Evolutionary conservation across 1,284 basidiomycete genomes (phyloP).

Genomic region (Leccinum griseonigrum): DNA sequence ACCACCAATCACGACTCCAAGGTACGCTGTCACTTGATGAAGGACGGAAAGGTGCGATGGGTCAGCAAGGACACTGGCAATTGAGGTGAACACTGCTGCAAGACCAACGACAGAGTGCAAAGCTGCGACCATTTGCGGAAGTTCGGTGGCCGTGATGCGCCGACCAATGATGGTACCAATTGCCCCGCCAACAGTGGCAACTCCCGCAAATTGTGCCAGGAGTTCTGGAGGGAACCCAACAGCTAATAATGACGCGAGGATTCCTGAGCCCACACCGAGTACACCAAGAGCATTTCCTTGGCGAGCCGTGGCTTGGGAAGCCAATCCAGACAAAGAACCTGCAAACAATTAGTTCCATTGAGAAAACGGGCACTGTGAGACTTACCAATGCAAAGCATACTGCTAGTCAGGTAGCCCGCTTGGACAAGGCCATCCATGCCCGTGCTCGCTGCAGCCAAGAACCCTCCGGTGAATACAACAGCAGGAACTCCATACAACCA

Average conservation of each 20-base stretch:
- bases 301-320: constrained; percentile 75
- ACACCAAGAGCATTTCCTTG: constrained; percentile 83
- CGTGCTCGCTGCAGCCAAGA: constrained; percentile 74
- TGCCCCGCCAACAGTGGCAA: constrained; percentile 67
- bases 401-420: constrained; percentile 80
- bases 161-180: constrained; percentile 72
- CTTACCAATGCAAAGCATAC: constrained; percentile 77
- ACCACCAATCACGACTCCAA: constrained; percentile 80
- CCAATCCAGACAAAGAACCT: constrained; percentile 74
- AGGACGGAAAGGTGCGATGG: constrained; percentile 62
- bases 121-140: constrained; percentile 77
- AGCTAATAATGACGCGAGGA: constrained; percentile 74
- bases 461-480: constrained; percentile 76
- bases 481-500: constrained; percentile 80
- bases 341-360: constrained; percentile 5
- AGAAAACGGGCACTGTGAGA: neutral
- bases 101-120: constrained; percentile 82
- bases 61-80: constrained; percentile 73
- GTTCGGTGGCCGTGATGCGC: constrained; percentile 79
- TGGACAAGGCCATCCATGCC: constrained; percentile 84
- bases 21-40: constrained; percentile 79
- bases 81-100: constrained; percentile 80
- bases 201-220: constrained; percentile 73
- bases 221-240: constrained; percentile 77
- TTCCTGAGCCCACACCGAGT: constrained; percentile 76